A percentile compares a stretch with the other conserved stretches of the same genome.
Evolutionary conservation across 2,329 filamentous ascomycete genomes (phyloP).

Genomic region (Fusarium lyarnte): DNA sequence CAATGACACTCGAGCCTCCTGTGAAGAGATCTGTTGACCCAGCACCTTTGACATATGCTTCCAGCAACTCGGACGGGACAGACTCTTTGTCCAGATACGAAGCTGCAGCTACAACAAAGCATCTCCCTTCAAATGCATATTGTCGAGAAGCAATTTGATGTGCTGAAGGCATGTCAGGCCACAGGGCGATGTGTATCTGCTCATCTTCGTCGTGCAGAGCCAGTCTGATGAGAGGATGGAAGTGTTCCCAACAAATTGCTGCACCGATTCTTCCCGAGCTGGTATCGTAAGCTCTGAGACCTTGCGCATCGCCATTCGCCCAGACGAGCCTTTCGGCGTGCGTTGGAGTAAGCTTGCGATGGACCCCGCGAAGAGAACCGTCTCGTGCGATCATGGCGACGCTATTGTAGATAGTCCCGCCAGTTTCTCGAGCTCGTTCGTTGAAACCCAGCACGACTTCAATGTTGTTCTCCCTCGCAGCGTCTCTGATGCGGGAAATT

Average conservation of each 20-base stretch:
- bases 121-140: neutral
- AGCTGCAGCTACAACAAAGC: neutral
- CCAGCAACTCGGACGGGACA: fast-evolving
- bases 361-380: neutral
- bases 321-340: neutral
- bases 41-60: neutral
- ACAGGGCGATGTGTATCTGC: neutral
- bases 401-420: neutral
- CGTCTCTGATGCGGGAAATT: no score
- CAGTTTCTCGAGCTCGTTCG: neutral
- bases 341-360: neutral
- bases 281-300: neutral
- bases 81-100: neutral
- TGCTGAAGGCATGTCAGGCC: fast-evolving
- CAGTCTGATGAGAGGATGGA: neutral
- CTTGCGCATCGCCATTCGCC: neutral
- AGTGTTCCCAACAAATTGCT: no score
- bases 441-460: neutral
- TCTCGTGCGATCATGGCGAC: neutral
- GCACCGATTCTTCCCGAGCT: fast-evolving
- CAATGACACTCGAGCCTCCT: fast-evolving
- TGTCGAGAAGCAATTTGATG: neutral
- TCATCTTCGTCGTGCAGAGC: neutral
- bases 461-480: neutral
- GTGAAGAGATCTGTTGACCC: neutral